These are phyloP conservation scores for Populus simonii DNA, from an alignment of 345 rosid genomes.

Conservation along the genomic window DNA sequence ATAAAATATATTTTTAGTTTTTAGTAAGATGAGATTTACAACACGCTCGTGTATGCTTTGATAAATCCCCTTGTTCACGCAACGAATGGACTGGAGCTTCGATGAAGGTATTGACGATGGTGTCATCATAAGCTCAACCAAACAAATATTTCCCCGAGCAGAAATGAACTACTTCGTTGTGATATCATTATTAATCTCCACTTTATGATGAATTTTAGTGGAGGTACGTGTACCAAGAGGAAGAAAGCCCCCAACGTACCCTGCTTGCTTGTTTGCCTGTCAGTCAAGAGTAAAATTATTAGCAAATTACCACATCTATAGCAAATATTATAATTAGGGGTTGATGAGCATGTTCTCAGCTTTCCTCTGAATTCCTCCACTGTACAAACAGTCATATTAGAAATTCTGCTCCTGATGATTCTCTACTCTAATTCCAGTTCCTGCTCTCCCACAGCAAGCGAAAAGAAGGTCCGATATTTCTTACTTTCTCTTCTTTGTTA, in stretches of 20 bases:
- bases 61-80: no score
- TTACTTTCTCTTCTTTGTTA: conserved; percentile 2
- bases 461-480: neutral
- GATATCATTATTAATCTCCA: neutral
- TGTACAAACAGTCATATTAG: neutral
- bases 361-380: neutral
- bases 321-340: neutral
- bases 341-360: neutral
- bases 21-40: no score
- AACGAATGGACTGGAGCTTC: neutral
- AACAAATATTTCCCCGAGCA: neutral
- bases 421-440: neutral
- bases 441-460: neutral
- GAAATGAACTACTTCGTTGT: neutral
- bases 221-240: neutral
- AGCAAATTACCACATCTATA: neutral
- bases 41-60: neutral
- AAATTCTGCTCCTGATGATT: neutral
- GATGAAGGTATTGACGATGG: neutral
- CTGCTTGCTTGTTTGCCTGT: neutral
- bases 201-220: neutral
- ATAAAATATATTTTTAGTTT: no score
- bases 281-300: neutral
- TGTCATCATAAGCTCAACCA: neutral
- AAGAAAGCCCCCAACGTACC: neutral